phyloP scores from a whole-genome alignment of 2,329 filamentous ascomycete genomes.

The Alternaria gansuensis region DNA sequence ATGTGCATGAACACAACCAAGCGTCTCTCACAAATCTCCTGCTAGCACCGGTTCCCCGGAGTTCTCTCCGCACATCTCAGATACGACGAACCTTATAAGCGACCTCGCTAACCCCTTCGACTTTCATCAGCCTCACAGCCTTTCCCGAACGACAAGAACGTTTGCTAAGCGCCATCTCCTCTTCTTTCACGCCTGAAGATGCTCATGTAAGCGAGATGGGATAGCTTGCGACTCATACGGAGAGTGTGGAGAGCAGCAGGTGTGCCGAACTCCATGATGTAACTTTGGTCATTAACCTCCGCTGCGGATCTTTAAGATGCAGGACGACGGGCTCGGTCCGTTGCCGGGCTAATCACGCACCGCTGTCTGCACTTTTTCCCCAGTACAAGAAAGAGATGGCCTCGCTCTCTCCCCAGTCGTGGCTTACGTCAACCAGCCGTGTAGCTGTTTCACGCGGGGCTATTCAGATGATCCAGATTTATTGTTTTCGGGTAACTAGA shows the following conservation, averaged over 20 bases:
- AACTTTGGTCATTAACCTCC: conserved; percentile 1
- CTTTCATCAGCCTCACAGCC: neutral
- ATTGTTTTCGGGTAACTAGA: neutral
- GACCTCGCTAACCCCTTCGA: neutral
- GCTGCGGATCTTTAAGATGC: conserved; percentile 1
- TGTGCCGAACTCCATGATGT: neutral
- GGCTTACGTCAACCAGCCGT: conserved; percentile 9
- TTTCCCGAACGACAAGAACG: conserved; percentile 1
- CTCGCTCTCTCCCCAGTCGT: neutral
- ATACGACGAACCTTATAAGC: conserved; percentile 6
- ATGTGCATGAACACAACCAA: neutral
- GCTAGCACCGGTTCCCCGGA: neutral
- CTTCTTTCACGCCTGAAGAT: neutral
- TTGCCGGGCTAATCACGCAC: conserved; percentile 15
- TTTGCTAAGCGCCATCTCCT: neutral
- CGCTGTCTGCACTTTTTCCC: neutral
- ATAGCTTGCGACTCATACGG: neutral
- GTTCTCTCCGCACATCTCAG: neutral
- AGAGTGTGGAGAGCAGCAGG: conserved; percentile 1
- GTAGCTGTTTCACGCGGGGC: neutral
- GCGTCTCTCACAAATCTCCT: neutral
- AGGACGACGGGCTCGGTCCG: conserved; percentile 17
- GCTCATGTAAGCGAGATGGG: neutral
- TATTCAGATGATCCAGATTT: neutral
- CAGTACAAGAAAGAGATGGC: neutral